Evolutionary conservation across 1,284 basidiomycete genomes (phyloP), one percentile per base, ranked within the genome.

Genomic region (Apiotrichum brassicae): DNA sequence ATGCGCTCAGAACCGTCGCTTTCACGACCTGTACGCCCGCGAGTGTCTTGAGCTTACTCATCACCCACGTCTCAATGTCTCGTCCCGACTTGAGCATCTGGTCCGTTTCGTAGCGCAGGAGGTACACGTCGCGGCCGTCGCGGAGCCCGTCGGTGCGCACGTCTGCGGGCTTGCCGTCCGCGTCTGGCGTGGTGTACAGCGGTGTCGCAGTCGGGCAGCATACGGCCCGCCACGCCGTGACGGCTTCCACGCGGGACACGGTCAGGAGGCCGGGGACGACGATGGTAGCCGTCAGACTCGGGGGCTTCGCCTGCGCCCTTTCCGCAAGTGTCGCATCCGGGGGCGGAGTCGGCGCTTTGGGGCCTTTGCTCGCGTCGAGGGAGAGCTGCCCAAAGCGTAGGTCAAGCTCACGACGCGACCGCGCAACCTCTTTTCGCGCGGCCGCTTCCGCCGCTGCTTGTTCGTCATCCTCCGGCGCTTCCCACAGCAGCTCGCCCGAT

Each of bases 221-320:
- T 9, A 68, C 57, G 5, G 68, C 52, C n/a, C 67, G 60, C 71
- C 74, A 77, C 0, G 73, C 68, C 2, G 67, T 59, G 33, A 76
- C 59, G 1, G 69, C 74, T 60, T 78, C 77, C 18, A 68, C 68
- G 12, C 59, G 57, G 3, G 68, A 70, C 6, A 76, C 70, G n/a
- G 75, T 66, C 14, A 76, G 59, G 8, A 78, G 69, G 12, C 77
- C 77, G 1, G 77, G 75, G 0, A 76, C 72, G 51, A 76, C 64
- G 49, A 79, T 76, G 26, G 75, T 70, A 1, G 71, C 72, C 59
- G 34, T 38, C 44, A 51, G 43, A 4, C 6, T 25, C 41, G 28
- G 33, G n/a, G 28, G 8, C 28, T 30, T 30, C 9, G 28, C 28
- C 28, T 30, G 28, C 14, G 28, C 28, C 9, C 28, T 8, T 30